phyloP scores from a whole-genome alignment of 306 rosid genomes.

The Trifolium subterraneum region DNA sequence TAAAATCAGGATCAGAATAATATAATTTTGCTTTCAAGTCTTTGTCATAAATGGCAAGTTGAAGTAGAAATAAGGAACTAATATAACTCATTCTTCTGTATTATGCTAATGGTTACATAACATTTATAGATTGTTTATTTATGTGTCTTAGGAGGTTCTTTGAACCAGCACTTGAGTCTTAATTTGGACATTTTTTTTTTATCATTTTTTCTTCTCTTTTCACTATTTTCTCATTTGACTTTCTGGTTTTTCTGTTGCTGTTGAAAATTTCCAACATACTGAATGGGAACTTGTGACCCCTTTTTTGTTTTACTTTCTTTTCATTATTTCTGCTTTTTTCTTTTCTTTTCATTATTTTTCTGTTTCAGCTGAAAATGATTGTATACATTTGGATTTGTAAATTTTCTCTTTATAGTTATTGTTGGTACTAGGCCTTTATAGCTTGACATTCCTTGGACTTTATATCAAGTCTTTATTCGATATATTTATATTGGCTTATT shows the following conservation, averaged over 20 bases:
- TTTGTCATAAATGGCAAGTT: conserved; percentile 28
- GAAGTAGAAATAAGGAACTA: conserved; percentile 29
- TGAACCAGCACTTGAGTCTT: conserved; percentile 27
- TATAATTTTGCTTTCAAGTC: conserved; percentile 18
- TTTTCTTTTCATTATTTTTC: not conserved
- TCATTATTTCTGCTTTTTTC: not conserved
- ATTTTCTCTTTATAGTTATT: not conserved
- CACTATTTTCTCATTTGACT: conserved; percentile 31
- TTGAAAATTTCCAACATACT: conserved; percentile 26
- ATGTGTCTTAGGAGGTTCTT: conserved; percentile 34
- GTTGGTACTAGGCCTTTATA: not conserved
- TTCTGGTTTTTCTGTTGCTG: conserved; percentile 19
- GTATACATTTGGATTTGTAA: not conserved
- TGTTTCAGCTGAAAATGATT: not conserved
- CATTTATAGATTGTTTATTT: conserved; percentile 18
- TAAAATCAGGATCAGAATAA: conserved; percentile 7
- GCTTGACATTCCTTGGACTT: conserved; percentile 23
- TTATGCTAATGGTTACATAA: not conserved
- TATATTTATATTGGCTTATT: not conserved
- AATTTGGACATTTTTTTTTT: conserved; percentile 20
- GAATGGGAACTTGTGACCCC: conserved; percentile 28
- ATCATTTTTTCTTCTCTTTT: not conserved
- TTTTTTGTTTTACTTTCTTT: not conserved
- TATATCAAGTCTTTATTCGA: conserved; percentile 17
- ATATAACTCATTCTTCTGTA: conserved; percentile 12